phyloP scores from a whole-genome alignment of 352 stramenopile genomes.

The Globisporangium nagaii region DNA sequence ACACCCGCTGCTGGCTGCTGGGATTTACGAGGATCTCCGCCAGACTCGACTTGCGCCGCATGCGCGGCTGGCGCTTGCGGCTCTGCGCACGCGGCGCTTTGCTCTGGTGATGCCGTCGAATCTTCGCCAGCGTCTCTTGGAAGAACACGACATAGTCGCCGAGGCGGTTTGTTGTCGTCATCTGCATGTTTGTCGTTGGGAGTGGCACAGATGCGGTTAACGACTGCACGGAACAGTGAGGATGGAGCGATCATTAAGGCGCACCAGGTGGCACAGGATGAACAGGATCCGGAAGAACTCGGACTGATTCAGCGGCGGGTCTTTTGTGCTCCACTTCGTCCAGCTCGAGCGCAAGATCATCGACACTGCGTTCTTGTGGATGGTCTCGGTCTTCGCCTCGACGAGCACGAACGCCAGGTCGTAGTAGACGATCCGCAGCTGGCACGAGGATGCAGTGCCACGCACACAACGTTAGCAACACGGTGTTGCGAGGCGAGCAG shows the following conservation, averaged over 20 bases:
- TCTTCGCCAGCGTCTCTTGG: conserved; percentile 58
- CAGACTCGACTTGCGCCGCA: conserved; percentile 28
- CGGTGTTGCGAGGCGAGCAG: too few relatives aligned
- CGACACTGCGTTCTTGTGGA: conserved; percentile 74
- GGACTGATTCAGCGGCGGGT: conserved; percentile 38
- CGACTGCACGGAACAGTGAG: too few relatives aligned
- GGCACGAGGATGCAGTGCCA: too few relatives aligned
- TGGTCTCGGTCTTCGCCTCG: conserved; percentile 68
- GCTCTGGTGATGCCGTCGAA: conserved; percentile 37
- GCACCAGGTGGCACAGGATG: conserved; percentile 67
- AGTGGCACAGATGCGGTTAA: too few relatives aligned
- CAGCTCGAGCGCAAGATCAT: conserved; percentile 66
- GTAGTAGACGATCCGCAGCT: conserved; percentile 65
- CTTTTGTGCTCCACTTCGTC: conserved; percentile 63
- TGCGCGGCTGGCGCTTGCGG: conserved; percentile 18
- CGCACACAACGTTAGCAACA: too few relatives aligned
- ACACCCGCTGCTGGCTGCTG: background rate
- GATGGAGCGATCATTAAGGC: background rate
- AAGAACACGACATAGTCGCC: conserved; percentile 76
- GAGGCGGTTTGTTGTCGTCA: conserved; percentile 62
- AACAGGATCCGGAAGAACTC: conserved; percentile 72
- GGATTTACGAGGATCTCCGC: conserved; percentile 18
- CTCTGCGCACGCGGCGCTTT: conserved; percentile 23
- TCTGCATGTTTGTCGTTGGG: conserved; percentile 38
- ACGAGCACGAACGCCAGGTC: conserved; percentile 70